Percentiles rank a stretch among this genome's conserved stretches.
These are phyloP conservation scores for Fusarium praegraminearum DNA, from an alignment of 2,329 filamentous ascomycete species.

Conservation along the genomic window DNA sequence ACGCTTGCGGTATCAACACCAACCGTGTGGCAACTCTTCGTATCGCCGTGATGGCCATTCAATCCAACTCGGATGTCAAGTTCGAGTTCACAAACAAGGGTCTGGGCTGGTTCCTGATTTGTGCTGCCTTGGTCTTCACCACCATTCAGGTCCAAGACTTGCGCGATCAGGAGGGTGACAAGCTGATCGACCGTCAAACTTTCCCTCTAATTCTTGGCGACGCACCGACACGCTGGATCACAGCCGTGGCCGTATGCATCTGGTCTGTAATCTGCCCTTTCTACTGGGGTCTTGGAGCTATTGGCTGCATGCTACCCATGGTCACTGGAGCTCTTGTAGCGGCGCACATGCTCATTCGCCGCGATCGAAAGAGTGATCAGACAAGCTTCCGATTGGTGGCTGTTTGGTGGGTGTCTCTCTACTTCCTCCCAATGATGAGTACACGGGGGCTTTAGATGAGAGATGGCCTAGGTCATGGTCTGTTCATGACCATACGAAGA, in stretches of 20 bases:
- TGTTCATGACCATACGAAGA: not conserved
- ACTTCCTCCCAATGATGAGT: constrained; percentile 36
- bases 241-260: constrained; percentile 21
- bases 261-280: constrained; percentile 39
- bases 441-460: constrained; percentile 7
- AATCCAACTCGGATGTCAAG: not conserved
- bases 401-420: constrained; percentile 37
- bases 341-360: constrained; percentile 33
- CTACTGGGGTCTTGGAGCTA: constrained; percentile 30
- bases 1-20: constrained; percentile 39
- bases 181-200: constrained; percentile 41
- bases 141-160: constrained; percentile 46
- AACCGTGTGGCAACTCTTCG: constrained; percentile 38
- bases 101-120: constrained; percentile 35
- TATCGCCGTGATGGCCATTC: constrained; percentile 23
- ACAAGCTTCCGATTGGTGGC: constrained; percentile 35
- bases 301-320: constrained; percentile 16
- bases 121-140: constrained; percentile 41
- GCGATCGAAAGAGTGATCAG: constrained; percentile 23
- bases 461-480: not conserved
- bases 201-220: constrained; percentile 43
- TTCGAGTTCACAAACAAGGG: constrained; percentile 35
- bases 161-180: constrained; percentile 44
- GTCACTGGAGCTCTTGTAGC: constrained; percentile 12
- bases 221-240: constrained; percentile 36